These are phyloP conservation scores for Suhomyces tanzawaensis DNA, from an alignment of 805 yeast genomes.

Conservation along the genomic window DNA sequence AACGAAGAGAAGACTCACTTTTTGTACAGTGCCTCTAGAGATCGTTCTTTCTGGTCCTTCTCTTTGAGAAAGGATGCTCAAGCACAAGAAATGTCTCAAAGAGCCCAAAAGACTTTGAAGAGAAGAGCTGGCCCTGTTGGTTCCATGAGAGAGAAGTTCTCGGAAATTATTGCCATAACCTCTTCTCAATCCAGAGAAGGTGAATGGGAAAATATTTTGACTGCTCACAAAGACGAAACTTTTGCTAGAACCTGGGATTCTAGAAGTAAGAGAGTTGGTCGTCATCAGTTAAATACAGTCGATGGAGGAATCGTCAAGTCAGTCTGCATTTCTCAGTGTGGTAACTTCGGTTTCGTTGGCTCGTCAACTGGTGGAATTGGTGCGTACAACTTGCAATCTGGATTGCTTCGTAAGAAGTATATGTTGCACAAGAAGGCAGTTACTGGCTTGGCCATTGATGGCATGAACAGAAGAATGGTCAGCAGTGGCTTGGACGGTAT, in stretches of 20 bases:
- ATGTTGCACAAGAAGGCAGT: conserved; percentile 73
- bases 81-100: conserved; percentile 88
- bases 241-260: conserved; percentile 93
- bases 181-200: conserved; percentile 74
- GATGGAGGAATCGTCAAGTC: conserved; percentile 75
- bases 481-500: conserved; percentile 87
- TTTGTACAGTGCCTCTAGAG: conserved; percentile 81
- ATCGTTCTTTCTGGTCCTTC: conserved; percentile 84
- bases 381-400: conserved; percentile 88
- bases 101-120: conserved; percentile 41
- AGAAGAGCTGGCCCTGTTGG: conserved; percentile 56
- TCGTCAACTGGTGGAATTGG: conserved; percentile 83
- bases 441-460: conserved; percentile 86
- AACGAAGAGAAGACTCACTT: conserved; percentile 76
- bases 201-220: conserved; percentile 90
- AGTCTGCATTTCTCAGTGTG: conserved; percentile 85
- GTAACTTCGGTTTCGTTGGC: conserved; percentile 92
- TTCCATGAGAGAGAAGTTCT: conserved; percentile 64
- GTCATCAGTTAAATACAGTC: conserved; percentile 64
- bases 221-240: conserved; percentile 80
- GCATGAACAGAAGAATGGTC: conserved; percentile 85
- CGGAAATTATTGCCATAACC: conserved; percentile 70
- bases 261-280: conserved; percentile 74
- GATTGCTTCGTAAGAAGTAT: conserved; percentile 69
- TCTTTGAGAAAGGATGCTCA: conserved; percentile 95